Conservation (phyloP, 805 yeast genomes). For the Metschnikowia henanensis region DNA sequence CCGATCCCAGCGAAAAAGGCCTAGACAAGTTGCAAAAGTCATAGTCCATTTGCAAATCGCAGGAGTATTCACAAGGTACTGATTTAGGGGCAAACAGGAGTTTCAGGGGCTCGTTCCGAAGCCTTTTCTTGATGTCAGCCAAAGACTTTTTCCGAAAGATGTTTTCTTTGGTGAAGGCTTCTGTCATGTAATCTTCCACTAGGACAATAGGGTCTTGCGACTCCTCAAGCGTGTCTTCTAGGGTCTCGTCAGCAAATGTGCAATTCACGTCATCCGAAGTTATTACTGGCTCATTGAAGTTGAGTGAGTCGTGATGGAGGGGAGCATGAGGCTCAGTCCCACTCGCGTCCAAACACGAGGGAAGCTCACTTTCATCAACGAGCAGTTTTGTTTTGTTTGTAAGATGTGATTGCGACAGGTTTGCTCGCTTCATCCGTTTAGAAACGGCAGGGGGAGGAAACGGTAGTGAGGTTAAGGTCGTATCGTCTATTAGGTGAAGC, state of each 20-base stretch:
- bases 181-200: constrained; percentile 54
- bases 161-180: constrained; percentile 6
- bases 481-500: constrained; percentile 49
- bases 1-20: constrained; percentile 7
- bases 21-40: background rate
- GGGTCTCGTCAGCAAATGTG: constrained; percentile 6
- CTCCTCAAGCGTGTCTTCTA: constrained; percentile 22
- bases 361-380: background rate
- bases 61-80: no score
- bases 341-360: background rate
- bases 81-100: background rate
- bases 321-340: background rate
- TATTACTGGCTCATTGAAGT: background rate
- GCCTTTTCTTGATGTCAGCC: constrained; percentile 37
- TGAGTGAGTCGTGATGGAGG: background rate
- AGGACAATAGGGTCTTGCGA: constrained; percentile 44
- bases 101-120: constrained; percentile 11
- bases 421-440: constrained; percentile 10
- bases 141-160: constrained; percentile 33
- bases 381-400: background rate
- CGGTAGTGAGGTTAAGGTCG: constrained; percentile 51
- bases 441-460: constrained; percentile 47
- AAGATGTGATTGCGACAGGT: constrained; percentile 4
- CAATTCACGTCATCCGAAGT: background rate
- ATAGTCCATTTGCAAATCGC: no score